Evolutionary conservation across 768 basidiomycete species (phyloP).

Genomic region (Boletus reticulatus): DNA sequence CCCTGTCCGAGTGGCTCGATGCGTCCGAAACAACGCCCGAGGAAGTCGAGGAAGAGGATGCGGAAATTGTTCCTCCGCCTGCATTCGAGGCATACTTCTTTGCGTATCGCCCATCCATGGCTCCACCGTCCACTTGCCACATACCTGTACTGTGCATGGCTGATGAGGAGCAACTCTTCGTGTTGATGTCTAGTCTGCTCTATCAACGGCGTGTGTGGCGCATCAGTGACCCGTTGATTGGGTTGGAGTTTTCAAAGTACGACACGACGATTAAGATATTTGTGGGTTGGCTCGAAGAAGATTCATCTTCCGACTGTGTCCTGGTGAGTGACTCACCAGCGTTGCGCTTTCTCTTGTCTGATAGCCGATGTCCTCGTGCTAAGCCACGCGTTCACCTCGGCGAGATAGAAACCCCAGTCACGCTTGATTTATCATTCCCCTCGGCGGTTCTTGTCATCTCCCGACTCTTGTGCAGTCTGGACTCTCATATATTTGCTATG

Average conservation of each 20-base stretch:
- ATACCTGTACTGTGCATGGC: constrained; percentile 10
- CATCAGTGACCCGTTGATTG: constrained; percentile 4
- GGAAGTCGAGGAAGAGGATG: constrained; percentile 1
- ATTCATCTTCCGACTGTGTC: neutral
- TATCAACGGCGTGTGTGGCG: constrained; percentile 6
- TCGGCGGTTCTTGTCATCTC: neutral
- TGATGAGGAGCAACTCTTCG: neutral
- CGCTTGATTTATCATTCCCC: constrained; percentile 4
- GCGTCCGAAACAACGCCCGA: neutral
- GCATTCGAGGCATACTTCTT: constrained; percentile 1
- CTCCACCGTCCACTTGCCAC: constrained; percentile 1
- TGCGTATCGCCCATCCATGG: neutral
- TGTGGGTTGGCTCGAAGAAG: constrained; percentile 6
- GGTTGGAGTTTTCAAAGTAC: constrained; percentile 6
- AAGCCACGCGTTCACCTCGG: constrained; percentile 8
- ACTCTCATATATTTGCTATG: neutral
- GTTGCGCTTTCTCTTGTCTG: neutral
- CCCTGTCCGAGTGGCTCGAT: constrained; percentile 4
- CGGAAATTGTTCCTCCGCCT: neutral
- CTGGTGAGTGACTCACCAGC: neutral
- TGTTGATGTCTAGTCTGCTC: constrained; percentile 9
- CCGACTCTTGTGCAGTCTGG: neutral
- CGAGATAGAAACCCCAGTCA: neutral
- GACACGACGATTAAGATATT: neutral
- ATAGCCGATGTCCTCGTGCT: neutral